phyloP scores from a whole-genome alignment of 179 eudicot species.

The Gypsophila paniculata region DNA sequence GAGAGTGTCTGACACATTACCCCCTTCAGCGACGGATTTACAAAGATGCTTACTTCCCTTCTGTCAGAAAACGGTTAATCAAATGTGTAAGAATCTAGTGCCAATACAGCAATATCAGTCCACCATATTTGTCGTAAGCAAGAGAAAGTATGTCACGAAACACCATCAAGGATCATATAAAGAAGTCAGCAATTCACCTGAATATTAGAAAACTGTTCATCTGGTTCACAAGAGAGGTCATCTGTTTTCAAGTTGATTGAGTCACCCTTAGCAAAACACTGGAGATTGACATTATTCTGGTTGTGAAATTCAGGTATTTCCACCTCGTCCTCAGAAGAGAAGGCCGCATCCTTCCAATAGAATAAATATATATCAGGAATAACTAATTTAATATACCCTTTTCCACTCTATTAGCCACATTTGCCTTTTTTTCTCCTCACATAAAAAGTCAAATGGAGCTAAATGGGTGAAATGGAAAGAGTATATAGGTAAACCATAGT shows the following conservation, averaged over 20 bases:
- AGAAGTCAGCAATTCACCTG: constrained; percentile 37
- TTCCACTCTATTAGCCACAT: no score
- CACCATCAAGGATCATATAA: not conserved
- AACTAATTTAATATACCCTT: not conserved
- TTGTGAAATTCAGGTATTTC: constrained; percentile 51
- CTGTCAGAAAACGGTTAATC: constrained; percentile 10
- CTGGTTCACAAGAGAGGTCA: constrained; percentile 17
- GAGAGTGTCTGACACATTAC: constrained; percentile 30
- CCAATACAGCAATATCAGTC: constrained; percentile 7
- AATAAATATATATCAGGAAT: constrained; percentile 12
- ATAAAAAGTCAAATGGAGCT: no score
- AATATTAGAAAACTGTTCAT: constrained; percentile 36
- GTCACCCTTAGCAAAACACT: constrained; percentile 12
- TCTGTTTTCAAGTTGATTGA: constrained; percentile 16
- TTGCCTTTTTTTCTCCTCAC: no score
- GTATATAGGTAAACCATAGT: constrained; percentile 10
- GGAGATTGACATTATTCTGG: constrained; percentile 21
- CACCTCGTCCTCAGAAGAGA: constrained; percentile 58
- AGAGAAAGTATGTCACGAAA: constrained; percentile 14
- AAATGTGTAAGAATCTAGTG: constrained; percentile 14
- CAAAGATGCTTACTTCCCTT: constrained; percentile 23
- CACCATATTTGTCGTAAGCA: not conserved
- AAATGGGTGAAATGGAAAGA: no score
- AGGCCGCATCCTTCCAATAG: constrained; percentile 36
- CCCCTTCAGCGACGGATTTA: constrained; percentile 19